Evolutionary conservation across 1,284 basidiomycete genomes (phyloP), one percentile per base, ranked within the genome.

Genomic region (Ganoderma lucidum): DNA sequence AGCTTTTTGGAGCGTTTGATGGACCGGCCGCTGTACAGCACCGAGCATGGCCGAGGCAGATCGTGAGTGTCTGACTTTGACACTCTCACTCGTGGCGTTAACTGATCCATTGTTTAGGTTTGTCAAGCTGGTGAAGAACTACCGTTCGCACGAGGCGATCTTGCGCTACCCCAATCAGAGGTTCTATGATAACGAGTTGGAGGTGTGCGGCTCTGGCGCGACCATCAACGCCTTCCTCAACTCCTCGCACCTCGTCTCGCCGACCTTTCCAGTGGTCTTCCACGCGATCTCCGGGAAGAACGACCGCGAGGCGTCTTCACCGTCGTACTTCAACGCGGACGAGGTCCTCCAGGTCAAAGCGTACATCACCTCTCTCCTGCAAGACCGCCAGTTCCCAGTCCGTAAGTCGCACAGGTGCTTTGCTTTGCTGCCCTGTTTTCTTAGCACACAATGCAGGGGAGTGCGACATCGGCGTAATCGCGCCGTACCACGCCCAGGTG

Each of bases 401-500:
- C 6, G 71, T 74, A 42, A 55, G 58, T 56, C 48, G 10, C 42
- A 17, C 42, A 10, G 12, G 17, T 44, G 15, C 37, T 64, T 28
- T 44, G 28, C 9, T 28, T 41, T 17, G 28, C 14, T 42, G 6
- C n/a, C 1, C 17, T 15, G 23, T n/a, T 14, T n/a, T n/a, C 32
- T 32, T 12, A 42, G 35, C 2, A 59, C 15, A 6, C 41, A 6
- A 23, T 42, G 4, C 41, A 69, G 68, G 53, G 37, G 8, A 53
- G 15, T 6, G 3, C n/a, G 84, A 88, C 28, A 87, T 88, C 67
- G 87, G 88, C 0, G 79, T 90, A 19, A 87, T 89, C 58, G 73
- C 87, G 0, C 88, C 88, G 1, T 90, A 90, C 72, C 82, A 85
- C 62, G 85, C 86, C 0, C 88, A 90, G 73, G 84, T 83, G 30